Evolutionary conservation across 2,329 filamentous ascomycete genomes (phyloP).

Genomic region (Pestalotiopsis sp.): DNA sequence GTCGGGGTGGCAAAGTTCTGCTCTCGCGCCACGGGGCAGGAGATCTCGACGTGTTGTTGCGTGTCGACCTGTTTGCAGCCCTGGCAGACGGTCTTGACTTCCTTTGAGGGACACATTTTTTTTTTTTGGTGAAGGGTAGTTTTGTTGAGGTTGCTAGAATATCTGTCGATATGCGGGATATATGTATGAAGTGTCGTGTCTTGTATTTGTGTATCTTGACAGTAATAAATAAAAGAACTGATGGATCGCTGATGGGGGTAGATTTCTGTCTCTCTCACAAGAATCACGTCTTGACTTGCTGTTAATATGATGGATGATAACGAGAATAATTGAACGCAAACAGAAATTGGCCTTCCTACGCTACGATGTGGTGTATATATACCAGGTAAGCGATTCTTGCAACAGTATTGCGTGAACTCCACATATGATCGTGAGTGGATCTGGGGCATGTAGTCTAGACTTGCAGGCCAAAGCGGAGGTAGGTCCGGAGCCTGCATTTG

Average conservation of each 20-base stretch:
- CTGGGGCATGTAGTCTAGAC: neutral
- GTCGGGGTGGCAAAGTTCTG: slow-evolving; percentile 12
- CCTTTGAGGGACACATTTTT: slow-evolving; percentile 17
- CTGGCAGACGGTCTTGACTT: slow-evolving; percentile 17
- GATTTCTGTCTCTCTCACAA: neutral
- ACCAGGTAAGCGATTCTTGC: neutral
- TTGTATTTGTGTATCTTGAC: neutral
- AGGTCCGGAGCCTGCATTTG: neutral
- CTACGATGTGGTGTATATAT: neutral
- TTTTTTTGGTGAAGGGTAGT: neutral
- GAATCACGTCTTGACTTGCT: neutral
- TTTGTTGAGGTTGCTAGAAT: neutral
- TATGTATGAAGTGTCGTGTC: neutral
- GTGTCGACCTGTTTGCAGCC: slow-evolving; percentile 13
- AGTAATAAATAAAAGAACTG: neutral
- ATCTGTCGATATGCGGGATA: neutral
- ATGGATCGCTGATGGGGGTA: neutral
- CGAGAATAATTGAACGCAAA: neutral
- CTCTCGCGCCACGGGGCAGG: slow-evolving; percentile 14
- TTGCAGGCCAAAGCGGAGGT: neutral
- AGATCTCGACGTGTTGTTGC: slow-evolving; percentile 14
- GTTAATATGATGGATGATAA: neutral
- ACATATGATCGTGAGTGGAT: neutral
- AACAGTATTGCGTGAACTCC: neutral
- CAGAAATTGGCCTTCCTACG: neutral